Evolutionary conservation across 371 early-diverging fungal genomes (phyloP).

Genomic region (Umbelopsis sp.): DNA sequence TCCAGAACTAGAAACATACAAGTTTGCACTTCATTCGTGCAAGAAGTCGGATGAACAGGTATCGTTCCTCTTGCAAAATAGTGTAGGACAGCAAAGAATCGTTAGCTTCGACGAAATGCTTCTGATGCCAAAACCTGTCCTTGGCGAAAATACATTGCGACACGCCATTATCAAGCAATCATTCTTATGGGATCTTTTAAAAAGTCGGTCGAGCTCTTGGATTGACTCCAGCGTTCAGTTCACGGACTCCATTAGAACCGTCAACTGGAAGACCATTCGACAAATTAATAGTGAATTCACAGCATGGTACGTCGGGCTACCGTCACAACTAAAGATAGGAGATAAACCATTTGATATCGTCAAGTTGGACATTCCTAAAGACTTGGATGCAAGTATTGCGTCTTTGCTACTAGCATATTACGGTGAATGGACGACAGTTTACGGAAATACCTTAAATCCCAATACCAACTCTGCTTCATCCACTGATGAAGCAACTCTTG

Average conservation of each 20-base stretch:
- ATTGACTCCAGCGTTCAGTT: background rate
- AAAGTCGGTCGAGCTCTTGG: background rate
- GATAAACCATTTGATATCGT: slow-evolving; percentile 7
- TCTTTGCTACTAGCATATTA: background rate
- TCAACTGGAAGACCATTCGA: background rate
- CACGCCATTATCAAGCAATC: background rate
- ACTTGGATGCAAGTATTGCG: background rate
- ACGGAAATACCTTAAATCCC: background rate
- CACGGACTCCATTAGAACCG: background rate
- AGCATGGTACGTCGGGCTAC: background rate
- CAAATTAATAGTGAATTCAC: background rate
- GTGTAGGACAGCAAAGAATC: background rate
- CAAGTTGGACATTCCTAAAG: background rate
- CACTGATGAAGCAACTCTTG: background rate
- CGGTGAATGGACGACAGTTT: slow-evolving; percentile 3
- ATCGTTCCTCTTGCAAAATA: background rate
- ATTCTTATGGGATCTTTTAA: background rate
- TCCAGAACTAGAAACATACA: slow-evolving; percentile 8
- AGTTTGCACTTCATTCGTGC: slow-evolving; percentile 1
- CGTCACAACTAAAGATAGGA: background rate
- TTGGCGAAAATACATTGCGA: background rate
- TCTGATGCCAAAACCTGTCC: background rate
- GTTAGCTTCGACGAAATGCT: background rate
- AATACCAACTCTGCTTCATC: background rate
- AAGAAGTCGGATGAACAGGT: background rate